Percentiles rank a stretch among this genome's conserved stretches.
Conservation (phyloP, 2,329 filamentous ascomycete genomes). For the Sclerotinia nivalis region DNA sequence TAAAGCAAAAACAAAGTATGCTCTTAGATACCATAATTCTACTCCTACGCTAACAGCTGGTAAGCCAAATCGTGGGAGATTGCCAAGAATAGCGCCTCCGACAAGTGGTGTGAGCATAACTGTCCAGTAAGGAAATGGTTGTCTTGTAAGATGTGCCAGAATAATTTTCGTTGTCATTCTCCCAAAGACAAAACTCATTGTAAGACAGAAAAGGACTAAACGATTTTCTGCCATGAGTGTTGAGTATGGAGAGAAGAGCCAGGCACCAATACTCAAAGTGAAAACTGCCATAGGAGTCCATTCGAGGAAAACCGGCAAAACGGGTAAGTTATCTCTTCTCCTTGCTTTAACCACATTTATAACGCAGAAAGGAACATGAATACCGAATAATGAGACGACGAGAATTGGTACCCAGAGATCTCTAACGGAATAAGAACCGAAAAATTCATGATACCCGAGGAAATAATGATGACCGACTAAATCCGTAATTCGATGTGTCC, state of each 20-base stretch:
- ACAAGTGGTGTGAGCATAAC: slow-evolving; percentile 85
- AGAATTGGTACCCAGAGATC: slow-evolving; percentile 85
- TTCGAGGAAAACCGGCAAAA: slow-evolving; percentile 84
- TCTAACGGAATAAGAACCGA: slow-evolving; percentile 73
- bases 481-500: slow-evolving; percentile 72
- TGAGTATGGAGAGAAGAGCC: slow-evolving; percentile 89
- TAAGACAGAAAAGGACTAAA: slow-evolving; percentile 87
- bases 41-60: slow-evolving; percentile 61
- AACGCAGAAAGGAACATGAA: slow-evolving; percentile 87
- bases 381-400: slow-evolving; percentile 62
- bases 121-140: slow-evolving; percentile 97
- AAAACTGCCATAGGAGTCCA: slow-evolving; percentile 91
- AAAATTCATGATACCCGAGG: slow-evolving; percentile 55
- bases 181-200: slow-evolving; percentile 95
- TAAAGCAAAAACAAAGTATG: slow-evolving; percentile 78
- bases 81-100: slow-evolving; percentile 78
- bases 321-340: slow-evolving; percentile 66
- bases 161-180: slow-evolving; percentile 99
- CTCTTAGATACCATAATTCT: slow-evolving; percentile 80
- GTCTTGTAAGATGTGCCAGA: slow-evolving; percentile 86
- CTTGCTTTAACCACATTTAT: slow-evolving; percentile 81
- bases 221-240: slow-evolving; percentile 80
- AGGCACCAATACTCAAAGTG: slow-evolving; percentile 71
- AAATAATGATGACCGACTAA: slow-evolving; percentile 61
- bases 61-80: slow-evolving; percentile 76